A percentile compares a stretch with the other conserved stretches of the same genome.
Conservation (phyloP, 2,329 filamentous ascomycete species). For the Lachnellula suecica region DNA sequence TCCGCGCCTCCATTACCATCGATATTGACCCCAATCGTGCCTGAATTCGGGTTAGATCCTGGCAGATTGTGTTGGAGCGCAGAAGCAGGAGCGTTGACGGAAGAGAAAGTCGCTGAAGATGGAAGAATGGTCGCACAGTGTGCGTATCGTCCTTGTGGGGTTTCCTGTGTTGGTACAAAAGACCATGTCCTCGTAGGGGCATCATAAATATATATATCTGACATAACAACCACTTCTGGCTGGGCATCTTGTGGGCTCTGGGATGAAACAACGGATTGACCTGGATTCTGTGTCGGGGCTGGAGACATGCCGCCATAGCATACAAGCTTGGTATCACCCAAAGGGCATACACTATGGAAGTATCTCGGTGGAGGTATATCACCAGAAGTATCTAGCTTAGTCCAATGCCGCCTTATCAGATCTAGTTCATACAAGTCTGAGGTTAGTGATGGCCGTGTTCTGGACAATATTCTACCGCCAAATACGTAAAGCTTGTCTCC, state of each 20-base stretch:
- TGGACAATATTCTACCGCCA: constrained; percentile 83
- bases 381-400: constrained; percentile 78
- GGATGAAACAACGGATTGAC: constrained; percentile 43
- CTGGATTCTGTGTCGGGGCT: constrained; percentile 44
- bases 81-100: constrained; percentile 77
- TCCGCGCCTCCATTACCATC: constrained; percentile 91
- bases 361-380: constrained; percentile 90
- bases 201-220: constrained; percentile 95
- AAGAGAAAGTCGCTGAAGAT: constrained; percentile 84
- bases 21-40: constrained; percentile 81
- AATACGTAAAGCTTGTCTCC: constrained; percentile 98
- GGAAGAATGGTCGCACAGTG: constrained; percentile 93
- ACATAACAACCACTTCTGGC: constrained; percentile 94
- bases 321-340: constrained; percentile 94
- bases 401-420: constrained; percentile 89
- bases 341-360: constrained; percentile 91
- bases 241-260: constrained; percentile 59
- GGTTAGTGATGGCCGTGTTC: constrained; percentile 79
- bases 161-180: constrained; percentile 74
- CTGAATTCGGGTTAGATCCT: constrained; percentile 80
- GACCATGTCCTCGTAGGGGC: constrained; percentile 82
- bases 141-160: constrained; percentile 91
- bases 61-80: constrained; percentile 88
- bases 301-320: constrained; percentile 99
- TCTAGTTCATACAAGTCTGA: constrained; percentile 93